A percentile compares a stretch with the other conserved stretches of the same genome.
phyloP scores from a whole-genome alignment of 768 basidiomycete species.

The Inosperma sp. region DNA sequence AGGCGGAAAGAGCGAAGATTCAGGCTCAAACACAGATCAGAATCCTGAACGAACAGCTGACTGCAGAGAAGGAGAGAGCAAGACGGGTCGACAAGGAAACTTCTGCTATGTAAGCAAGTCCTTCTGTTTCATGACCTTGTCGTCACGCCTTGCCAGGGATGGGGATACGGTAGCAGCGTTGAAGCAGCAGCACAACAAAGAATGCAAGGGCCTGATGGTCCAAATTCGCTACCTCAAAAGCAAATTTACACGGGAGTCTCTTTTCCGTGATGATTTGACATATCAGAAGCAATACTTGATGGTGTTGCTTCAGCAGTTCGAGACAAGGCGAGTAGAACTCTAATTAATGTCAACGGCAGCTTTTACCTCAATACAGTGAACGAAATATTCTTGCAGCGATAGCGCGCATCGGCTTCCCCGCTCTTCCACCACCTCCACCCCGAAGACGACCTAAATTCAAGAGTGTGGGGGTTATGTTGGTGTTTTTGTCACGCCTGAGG shows the following conservation, averaged over 20 bases:
- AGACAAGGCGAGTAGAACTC: conserved; percentile 54
- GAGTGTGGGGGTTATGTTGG: conserved; percentile 47
- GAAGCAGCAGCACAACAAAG: conserved; percentile 69
- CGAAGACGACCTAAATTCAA: conserved; percentile 51
- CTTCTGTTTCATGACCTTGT: neutral
- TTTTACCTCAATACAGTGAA: neutral
- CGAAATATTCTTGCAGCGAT: conserved; percentile 32
- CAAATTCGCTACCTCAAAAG: conserved; percentile 92
- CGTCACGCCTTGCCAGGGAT: conserved; percentile 26
- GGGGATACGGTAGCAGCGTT: conserved; percentile 49
- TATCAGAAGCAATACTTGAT: conserved; percentile 90
- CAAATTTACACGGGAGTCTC: conserved; percentile 81
- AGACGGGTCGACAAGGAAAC: conserved; percentile 44
- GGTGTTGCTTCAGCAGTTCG: conserved; percentile 61
- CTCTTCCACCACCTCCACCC: conserved; percentile 32
- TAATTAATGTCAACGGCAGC: neutral
- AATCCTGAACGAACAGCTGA: conserved; percentile 61
- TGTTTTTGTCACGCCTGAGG: conserved; percentile 65
- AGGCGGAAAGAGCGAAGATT: conserved; percentile 60
- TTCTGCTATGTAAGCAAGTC: conserved; percentile 49
- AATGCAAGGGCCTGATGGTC: conserved; percentile 86
- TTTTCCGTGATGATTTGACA: conserved; percentile 67
- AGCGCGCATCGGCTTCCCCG: conserved; percentile 67
- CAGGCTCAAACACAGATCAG: conserved; percentile 64
- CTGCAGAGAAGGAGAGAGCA: conserved; percentile 40